Evolutionary conservation across 2,329 filamentous ascomycete genomes (phyloP).

Genomic region (Paecilomyces sp.): DNA sequence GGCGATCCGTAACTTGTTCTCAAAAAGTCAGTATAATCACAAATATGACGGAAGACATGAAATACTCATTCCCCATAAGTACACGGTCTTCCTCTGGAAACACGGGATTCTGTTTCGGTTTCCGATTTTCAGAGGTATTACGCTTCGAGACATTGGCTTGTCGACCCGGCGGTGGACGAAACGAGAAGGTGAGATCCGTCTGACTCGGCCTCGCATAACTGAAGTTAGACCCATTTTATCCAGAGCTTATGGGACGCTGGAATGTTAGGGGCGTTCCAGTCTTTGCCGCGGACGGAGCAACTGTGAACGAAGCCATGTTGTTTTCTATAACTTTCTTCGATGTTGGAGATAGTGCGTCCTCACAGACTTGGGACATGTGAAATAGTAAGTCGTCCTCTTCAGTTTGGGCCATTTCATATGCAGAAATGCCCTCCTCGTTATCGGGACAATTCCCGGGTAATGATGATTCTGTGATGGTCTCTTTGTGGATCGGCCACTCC

Average conservation of each 20-base stretch:
- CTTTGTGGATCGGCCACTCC: neutral
- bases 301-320: constrained; percentile 5
- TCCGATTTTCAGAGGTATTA: neutral
- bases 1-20: neutral
- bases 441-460: neutral
- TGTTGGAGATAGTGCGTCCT: constrained; percentile 9
- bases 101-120: neutral
- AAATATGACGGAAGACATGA: neutral
- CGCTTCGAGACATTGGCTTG: neutral
- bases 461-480: neutral
- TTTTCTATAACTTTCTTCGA: constrained; percentile 11
- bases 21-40: neutral
- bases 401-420: neutral
- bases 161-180: constrained; percentile 10
- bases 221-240: constrained; percentile 20
- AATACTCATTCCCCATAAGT: neutral
- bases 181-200: constrained; percentile 15
- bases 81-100: neutral
- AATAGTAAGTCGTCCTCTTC: constrained; percentile 4
- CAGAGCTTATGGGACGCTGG: constrained; percentile 23
- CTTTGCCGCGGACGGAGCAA: constrained; percentile 1
- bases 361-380: constrained; percentile 9
- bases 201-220: constrained; percentile 25
- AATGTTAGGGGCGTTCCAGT: constrained; percentile 17
- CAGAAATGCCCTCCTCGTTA: neutral